Conservation (phyloP, 371 early-diverging fungal species). For the Mortierella sp. region DNA sequence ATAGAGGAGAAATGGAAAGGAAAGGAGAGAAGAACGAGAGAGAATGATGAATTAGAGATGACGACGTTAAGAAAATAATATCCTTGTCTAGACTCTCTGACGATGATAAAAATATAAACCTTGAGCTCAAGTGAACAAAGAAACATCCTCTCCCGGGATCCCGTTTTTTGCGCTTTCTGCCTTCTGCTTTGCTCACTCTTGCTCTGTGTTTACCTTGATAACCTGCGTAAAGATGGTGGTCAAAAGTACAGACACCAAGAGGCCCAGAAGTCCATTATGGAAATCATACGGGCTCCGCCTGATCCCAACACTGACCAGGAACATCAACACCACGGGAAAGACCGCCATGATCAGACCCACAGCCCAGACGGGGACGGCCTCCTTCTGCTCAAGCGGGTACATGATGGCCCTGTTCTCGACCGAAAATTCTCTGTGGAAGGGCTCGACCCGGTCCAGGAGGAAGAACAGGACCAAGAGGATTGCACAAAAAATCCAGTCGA, state of each 20-base stretch:
- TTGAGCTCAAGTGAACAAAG: not conserved
- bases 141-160: too few species aligned
- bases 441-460: conserved; percentile 66
- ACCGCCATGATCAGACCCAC: conserved; percentile 64
- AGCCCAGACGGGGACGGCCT: conserved; percentile 69
- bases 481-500: conserved; percentile 76
- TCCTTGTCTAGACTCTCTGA: not conserved
- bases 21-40: not conserved
- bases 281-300: conserved; percentile 69
- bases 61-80: not conserved
- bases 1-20: not conserved
- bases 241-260: conserved; percentile 68
- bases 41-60: not conserved
- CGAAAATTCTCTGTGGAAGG: conserved; percentile 77
- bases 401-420: conserved; percentile 73
- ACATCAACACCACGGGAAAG: conserved; percentile 65
- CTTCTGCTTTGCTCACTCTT: too few species aligned
- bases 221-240: conserved; percentile 78
- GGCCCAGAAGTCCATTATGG: conserved; percentile 74
- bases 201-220: conserved; percentile 70
- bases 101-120: conserved; percentile 6
- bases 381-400: conserved; percentile 66
- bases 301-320: conserved; percentile 55
- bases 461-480: conserved; percentile 71
- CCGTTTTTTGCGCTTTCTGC: too few species aligned